Conservation (phyloP, 306 rosid species). For the Sicyos baderoa region DNA sequence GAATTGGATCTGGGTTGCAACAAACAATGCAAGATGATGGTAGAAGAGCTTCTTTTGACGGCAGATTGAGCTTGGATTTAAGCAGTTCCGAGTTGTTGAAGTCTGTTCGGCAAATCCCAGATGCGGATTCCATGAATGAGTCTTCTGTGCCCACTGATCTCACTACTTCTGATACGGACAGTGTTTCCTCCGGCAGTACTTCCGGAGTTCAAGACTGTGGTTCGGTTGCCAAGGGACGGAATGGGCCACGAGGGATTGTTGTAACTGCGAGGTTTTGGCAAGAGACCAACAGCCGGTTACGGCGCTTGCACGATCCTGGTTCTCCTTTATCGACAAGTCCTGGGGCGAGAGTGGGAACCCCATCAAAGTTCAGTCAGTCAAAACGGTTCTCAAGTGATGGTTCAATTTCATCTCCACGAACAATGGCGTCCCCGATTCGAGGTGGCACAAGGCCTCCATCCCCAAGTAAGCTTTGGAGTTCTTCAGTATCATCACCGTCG, state of each 20-base stretch:
- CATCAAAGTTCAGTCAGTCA: constrained; percentile 47
- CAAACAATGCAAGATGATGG: constrained; percentile 44
- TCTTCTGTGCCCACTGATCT: constrained; percentile 65
- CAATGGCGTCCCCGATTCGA: constrained; percentile 69
- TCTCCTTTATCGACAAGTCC: constrained; percentile 71
- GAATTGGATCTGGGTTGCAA: constrained; percentile 72
- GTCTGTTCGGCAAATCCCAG: constrained; percentile 34
- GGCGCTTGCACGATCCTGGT: constrained; percentile 90
- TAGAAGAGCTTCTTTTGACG: constrained; percentile 74
- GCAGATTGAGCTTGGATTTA: constrained; percentile 81
- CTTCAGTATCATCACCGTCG: constrained; percentile 55
- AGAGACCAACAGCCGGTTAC: constrained; percentile 78
- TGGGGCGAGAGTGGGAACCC: constrained; percentile 36
- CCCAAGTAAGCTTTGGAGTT: constrained; percentile 74
- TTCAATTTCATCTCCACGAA: constrained; percentile 59
- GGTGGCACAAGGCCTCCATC: constrained; percentile 73
- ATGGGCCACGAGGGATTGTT: constrained; percentile 53
- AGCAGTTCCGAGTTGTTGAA: constrained; percentile 51
- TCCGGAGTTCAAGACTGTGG: constrained; percentile 66
- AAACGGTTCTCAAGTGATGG: constrained; percentile 51
- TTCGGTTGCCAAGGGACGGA: constrained; percentile 34
- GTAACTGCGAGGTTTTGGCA: constrained; percentile 95
- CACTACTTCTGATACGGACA: constrained; percentile 89
- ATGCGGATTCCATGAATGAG: constrained; percentile 38
- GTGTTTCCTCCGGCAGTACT: constrained; percentile 94